Evolutionary conservation across 805 yeast species (phyloP).

Genomic region (Pichia occidentalis): DNA sequence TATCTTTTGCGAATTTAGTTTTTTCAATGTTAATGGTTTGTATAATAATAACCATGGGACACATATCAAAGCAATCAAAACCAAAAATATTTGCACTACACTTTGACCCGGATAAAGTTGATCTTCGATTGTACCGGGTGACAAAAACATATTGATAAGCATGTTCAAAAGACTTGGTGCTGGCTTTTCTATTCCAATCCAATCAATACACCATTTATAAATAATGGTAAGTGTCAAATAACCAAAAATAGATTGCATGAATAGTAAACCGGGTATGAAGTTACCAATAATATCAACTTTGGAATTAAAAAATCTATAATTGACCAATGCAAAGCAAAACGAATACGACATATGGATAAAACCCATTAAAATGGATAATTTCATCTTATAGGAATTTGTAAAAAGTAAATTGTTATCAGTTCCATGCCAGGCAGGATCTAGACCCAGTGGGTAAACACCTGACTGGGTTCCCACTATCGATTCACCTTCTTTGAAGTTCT

Average conservation of each 20-base stretch:
- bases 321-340: conserved; percentile 59
- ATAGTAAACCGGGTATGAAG: conserved; percentile 65
- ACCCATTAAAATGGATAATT: conserved; percentile 69
- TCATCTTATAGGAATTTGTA: conserved; percentile 73
- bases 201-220: conserved; percentile 69
- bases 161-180: conserved; percentile 72
- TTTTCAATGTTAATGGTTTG: conserved; percentile 46
- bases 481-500: conserved; percentile 43
- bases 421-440: conserved; percentile 79
- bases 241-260: conserved; percentile 74
- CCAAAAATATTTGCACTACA: conserved; percentile 49
- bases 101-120: conserved; percentile 62
- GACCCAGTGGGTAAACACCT: conserved; percentile 55
- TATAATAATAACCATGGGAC: conserved; percentile 67
- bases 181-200: conserved; percentile 53
- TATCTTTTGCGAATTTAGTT: conserved; percentile 42
- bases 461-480: conserved; percentile 40
- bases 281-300: conserved; percentile 64
- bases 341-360: conserved; percentile 71
- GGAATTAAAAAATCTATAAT: conserved; percentile 50
- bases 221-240: conserved; percentile 59
- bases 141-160: conserved; percentile 68
- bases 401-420: conserved; percentile 64
- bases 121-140: conserved; percentile 66
- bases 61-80: conserved; percentile 56